phyloP scores from a whole-genome alignment of 2,329 filamentous ascomycete genomes.

The Diaporthe sp. region DNA sequence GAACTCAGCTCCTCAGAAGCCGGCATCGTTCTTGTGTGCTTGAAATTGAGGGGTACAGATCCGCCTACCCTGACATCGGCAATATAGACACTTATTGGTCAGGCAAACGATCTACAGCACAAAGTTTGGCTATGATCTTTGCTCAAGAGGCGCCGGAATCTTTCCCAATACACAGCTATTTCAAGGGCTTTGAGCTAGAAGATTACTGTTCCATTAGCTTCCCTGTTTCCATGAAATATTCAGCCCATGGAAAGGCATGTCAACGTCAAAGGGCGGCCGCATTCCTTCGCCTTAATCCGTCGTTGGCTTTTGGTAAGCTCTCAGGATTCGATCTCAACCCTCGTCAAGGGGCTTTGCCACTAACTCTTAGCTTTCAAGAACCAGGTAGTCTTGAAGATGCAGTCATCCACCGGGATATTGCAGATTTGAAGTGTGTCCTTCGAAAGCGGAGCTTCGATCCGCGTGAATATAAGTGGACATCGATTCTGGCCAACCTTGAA shows the following conservation, averaged over 20 bases:
- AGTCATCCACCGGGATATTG: neutral
- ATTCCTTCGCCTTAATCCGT: neutral
- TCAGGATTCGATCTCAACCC: neutral
- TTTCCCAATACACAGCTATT: neutral
- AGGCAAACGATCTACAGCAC: neutral
- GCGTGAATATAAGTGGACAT: neutral
- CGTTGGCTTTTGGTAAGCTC: neutral
- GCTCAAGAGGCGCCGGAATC: neutral
- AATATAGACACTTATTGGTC: no score
- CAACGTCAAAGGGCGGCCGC: neutral
- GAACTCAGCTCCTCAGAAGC: neutral
- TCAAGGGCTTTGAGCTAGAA: neutral
- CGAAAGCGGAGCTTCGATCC: neutral
- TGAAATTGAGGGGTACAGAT: no score
- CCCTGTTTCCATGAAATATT: no score
- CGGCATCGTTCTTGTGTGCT: no score
- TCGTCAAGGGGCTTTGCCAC: neutral
- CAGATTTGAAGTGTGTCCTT: neutral
- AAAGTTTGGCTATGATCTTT: neutral
- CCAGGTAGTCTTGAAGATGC: neutral
- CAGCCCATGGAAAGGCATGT: neutral
- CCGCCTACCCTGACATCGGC: no score
- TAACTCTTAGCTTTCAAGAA: neutral
- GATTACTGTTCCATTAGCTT: neutral
- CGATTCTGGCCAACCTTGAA: neutral